Percentiles rank a stretch among this genome's conserved stretches.
These are phyloP conservation scores for Elymus sibiricus DNA, from an alignment of 176 grass and related monocot species.

Conservation along the genomic window DNA sequence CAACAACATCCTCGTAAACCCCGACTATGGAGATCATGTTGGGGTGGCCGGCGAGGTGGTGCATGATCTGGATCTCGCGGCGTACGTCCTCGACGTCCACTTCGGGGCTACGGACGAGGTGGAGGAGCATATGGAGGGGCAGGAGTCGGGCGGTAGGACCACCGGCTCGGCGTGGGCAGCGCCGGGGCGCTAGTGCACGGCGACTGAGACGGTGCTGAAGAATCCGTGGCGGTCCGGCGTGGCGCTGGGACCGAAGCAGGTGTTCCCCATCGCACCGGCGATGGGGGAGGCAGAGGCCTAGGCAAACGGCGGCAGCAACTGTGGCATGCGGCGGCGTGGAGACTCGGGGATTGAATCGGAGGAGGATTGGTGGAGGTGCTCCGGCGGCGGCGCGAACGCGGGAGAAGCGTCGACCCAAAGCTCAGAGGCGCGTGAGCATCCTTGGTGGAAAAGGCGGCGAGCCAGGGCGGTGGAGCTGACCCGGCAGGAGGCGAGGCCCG, in stretches of 20 bases:
- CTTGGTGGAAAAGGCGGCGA: no score
- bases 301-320: not conserved
- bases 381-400: no score
- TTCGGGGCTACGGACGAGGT: slow-evolving; percentile 33
- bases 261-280: slow-evolving; percentile 48
- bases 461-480: no score
- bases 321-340: slow-evolving; percentile 11
- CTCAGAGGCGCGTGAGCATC: no score
- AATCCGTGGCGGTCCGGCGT: slow-evolving; percentile 39
- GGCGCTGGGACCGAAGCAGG: slow-evolving; percentile 37
- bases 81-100: slow-evolving; percentile 97
- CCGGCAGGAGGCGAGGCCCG: no score
- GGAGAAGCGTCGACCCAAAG: no score
- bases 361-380: slow-evolving; percentile 17
- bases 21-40: slow-evolving; percentile 52
- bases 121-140: not conserved
- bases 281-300: slow-evolving; percentile 23
- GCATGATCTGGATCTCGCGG: slow-evolving; percentile 99
- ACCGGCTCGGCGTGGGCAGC: slow-evolving; percentile 17
- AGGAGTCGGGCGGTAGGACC: not conserved
- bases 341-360: slow-evolving; percentile 27
- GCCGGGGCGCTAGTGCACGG: slow-evolving; percentile 50
- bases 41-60: slow-evolving; percentile 84
- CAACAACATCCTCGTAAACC: slow-evolving; percentile 60
- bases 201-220: slow-evolving; percentile 46